Conservation (phyloP, 2,329 filamentous ascomycete species). For the Biscogniauxia sp. region DNA sequence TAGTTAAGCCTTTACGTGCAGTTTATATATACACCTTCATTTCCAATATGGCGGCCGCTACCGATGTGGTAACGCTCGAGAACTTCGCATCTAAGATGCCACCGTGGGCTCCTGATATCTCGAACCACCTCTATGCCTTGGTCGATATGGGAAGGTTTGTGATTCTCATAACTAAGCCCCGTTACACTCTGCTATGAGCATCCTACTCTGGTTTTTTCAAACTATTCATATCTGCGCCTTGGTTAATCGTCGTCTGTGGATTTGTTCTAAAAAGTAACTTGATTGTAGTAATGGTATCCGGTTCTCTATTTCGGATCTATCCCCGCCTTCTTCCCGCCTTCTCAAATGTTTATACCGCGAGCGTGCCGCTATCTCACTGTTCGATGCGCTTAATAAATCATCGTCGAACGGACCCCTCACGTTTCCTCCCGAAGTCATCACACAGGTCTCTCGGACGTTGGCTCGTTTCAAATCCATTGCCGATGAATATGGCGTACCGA, state of each 20-base stretch:
- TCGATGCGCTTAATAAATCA: constrained; percentile 69
- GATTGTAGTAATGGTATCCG: constrained; percentile 78
- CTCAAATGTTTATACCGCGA: constrained; percentile 76
- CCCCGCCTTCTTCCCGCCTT: constrained; percentile 66
- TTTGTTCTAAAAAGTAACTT: constrained; percentile 12
- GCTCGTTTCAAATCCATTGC: constrained; percentile 71
- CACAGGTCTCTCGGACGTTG: constrained; percentile 63
- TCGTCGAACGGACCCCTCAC: constrained; percentile 30
- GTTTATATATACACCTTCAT: not conserved
- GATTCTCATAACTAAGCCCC: constrained; percentile 7
- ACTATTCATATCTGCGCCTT: not conserved
- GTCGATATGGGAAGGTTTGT: constrained; percentile 60
- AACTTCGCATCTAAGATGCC: constrained; percentile 49
- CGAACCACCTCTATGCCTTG: constrained; percentile 53
- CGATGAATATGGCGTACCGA: constrained; percentile 63
- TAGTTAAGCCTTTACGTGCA: not conserved
- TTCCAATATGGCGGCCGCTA: constrained; percentile 31
- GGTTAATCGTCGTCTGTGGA: not conserved
- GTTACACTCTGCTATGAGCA: constrained; percentile 5
- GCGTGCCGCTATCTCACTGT: constrained; percentile 78
- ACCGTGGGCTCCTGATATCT: constrained; percentile 44
- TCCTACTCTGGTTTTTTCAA: constrained; percentile 1
- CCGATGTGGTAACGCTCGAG: constrained; percentile 49
- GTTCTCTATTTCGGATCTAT: constrained; percentile 84
- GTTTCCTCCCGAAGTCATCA: constrained; percentile 58